Evolutionary conservation across 2,329 filamentous ascomycete species (phyloP).

Genomic region (Colletotrichum paranaense): DNA sequence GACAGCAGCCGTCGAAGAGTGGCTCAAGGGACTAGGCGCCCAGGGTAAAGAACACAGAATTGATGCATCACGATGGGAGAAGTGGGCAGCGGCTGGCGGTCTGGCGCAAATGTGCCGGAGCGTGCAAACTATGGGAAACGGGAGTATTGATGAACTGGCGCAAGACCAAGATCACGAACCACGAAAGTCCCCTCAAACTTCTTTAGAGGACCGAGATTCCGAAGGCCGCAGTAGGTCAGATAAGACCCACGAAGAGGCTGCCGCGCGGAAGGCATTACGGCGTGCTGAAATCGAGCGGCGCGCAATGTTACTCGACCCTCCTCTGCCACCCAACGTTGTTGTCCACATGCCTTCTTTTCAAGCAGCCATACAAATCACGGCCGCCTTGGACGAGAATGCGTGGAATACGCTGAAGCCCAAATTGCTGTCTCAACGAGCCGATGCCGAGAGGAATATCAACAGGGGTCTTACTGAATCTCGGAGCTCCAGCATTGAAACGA

Average conservation of each 20-base stretch:
- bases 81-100: constrained; percentile 69
- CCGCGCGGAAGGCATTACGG: constrained; percentile 71
- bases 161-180: background rate
- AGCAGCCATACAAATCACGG: constrained; percentile 76
- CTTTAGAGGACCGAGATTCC: background rate
- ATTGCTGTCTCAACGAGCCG: constrained; percentile 72
- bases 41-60: constrained; percentile 70
- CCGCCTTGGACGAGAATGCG: constrained; percentile 74
- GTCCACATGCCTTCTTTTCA: constrained; percentile 80
- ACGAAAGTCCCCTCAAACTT: background rate
- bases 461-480: constrained; percentile 46
- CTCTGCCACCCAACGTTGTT: constrained; percentile 71
- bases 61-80: constrained; percentile 79
- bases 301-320: constrained; percentile 73
- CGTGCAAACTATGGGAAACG: constrained; percentile 56
- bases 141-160: constrained; percentile 40
- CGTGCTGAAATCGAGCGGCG: constrained; percentile 78
- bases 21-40: constrained; percentile 78
- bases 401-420: constrained; percentile 78
- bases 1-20: constrained; percentile 77
- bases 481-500: constrained; percentile 48
- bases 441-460: constrained; percentile 70
- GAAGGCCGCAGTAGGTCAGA: background rate
- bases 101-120: constrained; percentile 49
- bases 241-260: constrained; percentile 62